Evolutionary conservation across 495 filamentous ascomycete species (phyloP).

Genomic region (Staphylotrichum tortipilum): DNA sequence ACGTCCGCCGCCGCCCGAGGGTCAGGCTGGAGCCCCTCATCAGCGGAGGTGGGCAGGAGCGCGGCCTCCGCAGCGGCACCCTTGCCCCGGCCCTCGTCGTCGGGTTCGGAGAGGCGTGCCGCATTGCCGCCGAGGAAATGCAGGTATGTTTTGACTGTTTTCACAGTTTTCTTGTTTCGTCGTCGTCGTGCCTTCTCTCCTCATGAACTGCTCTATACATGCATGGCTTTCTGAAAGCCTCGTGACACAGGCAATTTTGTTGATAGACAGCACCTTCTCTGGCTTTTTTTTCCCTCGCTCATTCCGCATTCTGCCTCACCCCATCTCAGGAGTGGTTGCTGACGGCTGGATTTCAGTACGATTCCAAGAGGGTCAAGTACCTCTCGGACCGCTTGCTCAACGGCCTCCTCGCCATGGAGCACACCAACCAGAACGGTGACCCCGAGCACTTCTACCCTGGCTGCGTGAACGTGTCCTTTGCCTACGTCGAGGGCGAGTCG

Average conservation of each 20-base stretch:
- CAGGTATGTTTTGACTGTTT: constrained; percentile 49
- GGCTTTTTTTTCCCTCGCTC: constrained; percentile 15
- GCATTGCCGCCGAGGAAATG: constrained; percentile 82
- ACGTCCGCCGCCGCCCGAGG: constrained; percentile 79
- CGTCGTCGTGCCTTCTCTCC: too few species aligned
- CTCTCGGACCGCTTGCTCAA: constrained; percentile 77
- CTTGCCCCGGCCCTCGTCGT: constrained; percentile 81
- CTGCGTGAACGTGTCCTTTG: constrained; percentile 97
- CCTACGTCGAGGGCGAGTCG: constrained; percentile 95
- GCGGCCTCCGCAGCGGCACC: constrained; percentile 88
- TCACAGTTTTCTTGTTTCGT: constrained; percentile 2
- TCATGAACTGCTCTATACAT: constrained; percentile 68
- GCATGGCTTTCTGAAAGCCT: constrained; percentile 57
- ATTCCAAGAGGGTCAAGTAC: constrained; percentile 68
- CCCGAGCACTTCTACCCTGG: constrained; percentile 79
- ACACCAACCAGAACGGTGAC: constrained; percentile 86
- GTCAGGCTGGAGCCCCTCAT: constrained; percentile 95
- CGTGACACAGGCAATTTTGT: constrained; percentile 41
- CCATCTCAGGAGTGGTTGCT: constrained; percentile 6
- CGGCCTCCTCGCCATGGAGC: constrained; percentile 78
- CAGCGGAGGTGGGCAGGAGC: constrained; percentile 89
- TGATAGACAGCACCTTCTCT: constrained; percentile 48
- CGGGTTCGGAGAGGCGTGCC: constrained; percentile 91
- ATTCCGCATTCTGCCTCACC: not conserved
- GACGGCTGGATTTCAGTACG: constrained; percentile 63